Evolutionary conservation across 2,329 filamentous ascomycete genomes (phyloP), one percentile per base, ranked within the genome.

Genomic region (Ambrosiella xylebori): DNA sequence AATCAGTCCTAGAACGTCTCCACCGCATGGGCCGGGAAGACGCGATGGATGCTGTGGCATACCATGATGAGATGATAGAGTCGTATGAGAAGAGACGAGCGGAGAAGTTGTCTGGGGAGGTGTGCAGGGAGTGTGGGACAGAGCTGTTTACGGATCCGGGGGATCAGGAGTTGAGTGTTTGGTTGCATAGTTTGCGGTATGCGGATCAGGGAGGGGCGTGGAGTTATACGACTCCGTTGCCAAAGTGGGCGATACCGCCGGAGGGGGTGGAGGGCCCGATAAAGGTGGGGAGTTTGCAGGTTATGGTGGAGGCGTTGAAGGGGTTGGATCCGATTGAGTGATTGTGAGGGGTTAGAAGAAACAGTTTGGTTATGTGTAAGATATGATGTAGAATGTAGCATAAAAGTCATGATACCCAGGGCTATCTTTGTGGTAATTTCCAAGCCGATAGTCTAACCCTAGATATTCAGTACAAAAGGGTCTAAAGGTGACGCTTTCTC

Each of bases 11-110:
- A 68, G 83, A 82, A 17, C 81, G 88, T 1, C 78, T 98, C 3
- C 82, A 83, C 38, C 81, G 83, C 38, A 96, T 98, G 88, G 93
- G 93, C 63, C 97, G 97, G 70, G 84, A 89, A 13, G 90, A 98
- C 64, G 81, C 91, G 7, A 88, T 91, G 1, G 85, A 95, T 65
- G 89, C 93, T 0, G 84, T 94, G 15, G 87, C 88, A 1, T 97
- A 96, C 70, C 87, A 96, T 67, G 88, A 96, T 66, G 88, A 93
- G 64, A 90, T 96, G 81, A 84, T 96, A 41, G 85, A 90, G 64
- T 78, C 85, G 58, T 97, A 97, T 69, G 82, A 95, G 67, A 88
- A 90, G 71, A 81, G 84, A 65, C 90, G 91, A 65, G 91, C 90
- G 1, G 93, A 98, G 74, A 90, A 88, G 68, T 85, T 97, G 78